Conservation (phyloP, 163 green algal genomes). For the Coccomyxa subellipsoidea region DNA sequence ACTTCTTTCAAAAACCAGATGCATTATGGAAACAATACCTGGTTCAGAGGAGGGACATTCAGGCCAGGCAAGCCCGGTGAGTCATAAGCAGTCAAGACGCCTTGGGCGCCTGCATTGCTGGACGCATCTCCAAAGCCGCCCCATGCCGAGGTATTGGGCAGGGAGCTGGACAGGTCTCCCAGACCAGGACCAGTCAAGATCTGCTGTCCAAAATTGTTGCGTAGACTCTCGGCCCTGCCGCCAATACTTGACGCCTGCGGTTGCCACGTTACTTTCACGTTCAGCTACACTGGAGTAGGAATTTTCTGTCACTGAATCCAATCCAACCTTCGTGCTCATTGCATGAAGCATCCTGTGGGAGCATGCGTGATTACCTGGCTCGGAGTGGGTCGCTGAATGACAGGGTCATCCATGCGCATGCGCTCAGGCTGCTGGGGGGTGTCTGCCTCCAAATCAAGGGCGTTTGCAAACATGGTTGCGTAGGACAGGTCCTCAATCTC, state of each 20-base stretch:
- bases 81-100: not conserved
- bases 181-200: too few species aligned
- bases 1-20: too few species aligned
- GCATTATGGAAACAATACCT: too few species aligned
- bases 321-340: too few species aligned
- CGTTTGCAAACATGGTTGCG: constrained; percentile 47
- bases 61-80: not conserved
- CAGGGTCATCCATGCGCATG: constrained; percentile 8
- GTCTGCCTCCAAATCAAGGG: not conserved
- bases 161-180: not conserved
- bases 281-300: too few species aligned
- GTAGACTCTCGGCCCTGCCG: not conserved
- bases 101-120: not conserved
- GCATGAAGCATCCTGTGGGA: too few species aligned
- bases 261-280: not conserved
- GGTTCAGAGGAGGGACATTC: not conserved
- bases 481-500: constrained; percentile 48
- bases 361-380: not conserved
- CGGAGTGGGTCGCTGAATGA: not conserved
- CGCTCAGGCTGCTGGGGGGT: not conserved
- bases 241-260: not conserved
- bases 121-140: not conserved
- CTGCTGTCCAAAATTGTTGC: not conserved
- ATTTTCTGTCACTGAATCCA: too few species aligned
- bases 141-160: not conserved